Evolutionary conservation across 768 basidiomycete species (phyloP).

Genomic region (Mycena maculata): DNA sequence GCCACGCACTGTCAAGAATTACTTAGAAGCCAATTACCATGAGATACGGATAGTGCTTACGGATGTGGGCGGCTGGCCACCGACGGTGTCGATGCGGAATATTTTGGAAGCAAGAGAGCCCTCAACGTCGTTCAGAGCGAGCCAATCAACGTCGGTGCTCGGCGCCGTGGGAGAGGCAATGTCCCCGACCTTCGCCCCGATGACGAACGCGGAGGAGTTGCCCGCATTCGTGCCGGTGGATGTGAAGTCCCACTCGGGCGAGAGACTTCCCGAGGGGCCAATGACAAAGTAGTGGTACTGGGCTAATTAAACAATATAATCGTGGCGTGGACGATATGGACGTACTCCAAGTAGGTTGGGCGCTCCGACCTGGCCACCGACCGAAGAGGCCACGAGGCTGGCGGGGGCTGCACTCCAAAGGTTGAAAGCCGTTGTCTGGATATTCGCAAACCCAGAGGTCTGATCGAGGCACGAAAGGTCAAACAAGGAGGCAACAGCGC

Average conservation of each 20-base stretch:
- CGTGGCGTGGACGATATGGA: not conserved
- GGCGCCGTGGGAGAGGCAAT: constrained; percentile 18
- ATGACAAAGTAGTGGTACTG: constrained; percentile 15
- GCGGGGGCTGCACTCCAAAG: not conserved
- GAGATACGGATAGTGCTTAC: constrained; percentile 7
- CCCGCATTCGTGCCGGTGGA: constrained; percentile 11
- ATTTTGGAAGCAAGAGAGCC: constrained; percentile 12
- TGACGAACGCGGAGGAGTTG: constrained; percentile 14
- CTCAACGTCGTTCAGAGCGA: not conserved
- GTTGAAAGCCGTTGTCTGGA: constrained; percentile 6
- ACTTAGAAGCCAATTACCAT: not conserved
- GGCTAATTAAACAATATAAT: not conserved
- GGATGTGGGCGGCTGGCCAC: constrained; percentile 17
- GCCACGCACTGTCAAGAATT: constrained; percentile 13
- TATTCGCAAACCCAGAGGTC: not conserved
- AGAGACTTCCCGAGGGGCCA: constrained; percentile 10
- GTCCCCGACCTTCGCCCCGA: constrained; percentile 2
- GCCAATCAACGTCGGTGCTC: constrained; percentile 11
- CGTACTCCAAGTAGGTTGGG: constrained; percentile 8
- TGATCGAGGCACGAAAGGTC: constrained; percentile 15
- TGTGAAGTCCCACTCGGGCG: constrained; percentile 16
- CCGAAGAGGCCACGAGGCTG: not conserved
- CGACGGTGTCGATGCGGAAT: constrained; percentile 14
- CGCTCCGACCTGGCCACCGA: not conserved
- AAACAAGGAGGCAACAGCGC: constrained; percentile 19